Evolutionary conservation across 1,284 basidiomycete species (phyloP).

Genomic region (Ustilago curta): DNA sequence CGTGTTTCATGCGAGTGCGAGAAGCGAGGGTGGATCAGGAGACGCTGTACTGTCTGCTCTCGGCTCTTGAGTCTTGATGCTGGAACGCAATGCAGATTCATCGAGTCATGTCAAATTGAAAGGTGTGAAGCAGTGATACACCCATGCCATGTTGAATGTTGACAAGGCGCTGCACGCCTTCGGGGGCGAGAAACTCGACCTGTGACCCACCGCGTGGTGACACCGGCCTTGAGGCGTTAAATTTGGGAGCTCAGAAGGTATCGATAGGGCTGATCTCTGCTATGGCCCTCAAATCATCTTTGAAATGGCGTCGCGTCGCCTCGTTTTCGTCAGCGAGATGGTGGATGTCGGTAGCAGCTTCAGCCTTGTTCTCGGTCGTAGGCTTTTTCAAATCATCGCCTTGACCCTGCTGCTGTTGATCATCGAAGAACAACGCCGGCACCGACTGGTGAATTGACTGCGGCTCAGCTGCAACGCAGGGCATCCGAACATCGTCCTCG

Average conservation of each 20-base stretch:
- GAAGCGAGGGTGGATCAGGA: constrained; percentile 9
- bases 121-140: too few species aligned
- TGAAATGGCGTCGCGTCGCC: constrained; percentile 8
- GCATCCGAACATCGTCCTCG: constrained; percentile 32
- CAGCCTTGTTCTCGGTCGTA: neutral
- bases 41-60: constrained; percentile 19
- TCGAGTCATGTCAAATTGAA: too few species aligned
- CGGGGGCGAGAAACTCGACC: neutral
- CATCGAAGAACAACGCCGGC: neutral
- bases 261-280: constrained; percentile 16
- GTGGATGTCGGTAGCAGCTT: neutral
- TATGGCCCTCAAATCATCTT: constrained; percentile 9
- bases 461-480: neutral
- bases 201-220: constrained; percentile 4
- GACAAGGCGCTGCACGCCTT: too few species aligned
- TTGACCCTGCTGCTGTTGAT: neutral
- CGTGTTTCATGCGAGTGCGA: constrained; percentile 26
- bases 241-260: constrained; percentile 5
- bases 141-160: too few species aligned
- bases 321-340: neutral
- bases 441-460: neutral
- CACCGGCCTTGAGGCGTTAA: neutral
- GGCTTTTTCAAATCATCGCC: neutral
- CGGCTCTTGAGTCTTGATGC: neutral
- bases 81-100: too few species aligned